Conservation (phyloP, 1,139 yeast genomes). For the Magnusiomyces sp. region DNA sequence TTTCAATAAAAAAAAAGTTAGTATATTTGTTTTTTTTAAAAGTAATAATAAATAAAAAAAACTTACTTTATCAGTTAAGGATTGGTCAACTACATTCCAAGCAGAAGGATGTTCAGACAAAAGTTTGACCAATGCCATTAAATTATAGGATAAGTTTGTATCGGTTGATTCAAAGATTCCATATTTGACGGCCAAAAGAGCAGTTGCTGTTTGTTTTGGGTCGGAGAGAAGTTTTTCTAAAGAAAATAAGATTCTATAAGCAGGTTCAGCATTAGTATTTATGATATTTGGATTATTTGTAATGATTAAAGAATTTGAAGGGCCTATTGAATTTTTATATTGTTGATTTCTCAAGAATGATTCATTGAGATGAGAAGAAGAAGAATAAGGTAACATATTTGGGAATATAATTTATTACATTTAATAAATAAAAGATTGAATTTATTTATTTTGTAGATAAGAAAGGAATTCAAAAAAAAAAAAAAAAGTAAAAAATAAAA, state of each 20-base stretch:
- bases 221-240: conserved; percentile 24
- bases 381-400: conserved; percentile 6
- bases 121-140: conserved; percentile 22
- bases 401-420: too few relatives aligned
- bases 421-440: too few relatives aligned
- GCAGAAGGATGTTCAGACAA: conserved; percentile 22
- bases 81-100: conserved; percentile 25
- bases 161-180: conserved; percentile 26
- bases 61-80: conserved; percentile 21
- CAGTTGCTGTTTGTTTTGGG: conserved; percentile 25
- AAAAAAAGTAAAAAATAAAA: background rate
- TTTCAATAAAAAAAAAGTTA: background rate
- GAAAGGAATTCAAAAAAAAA: too few relatives aligned
- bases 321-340: background rate
- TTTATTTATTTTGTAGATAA: background rate
- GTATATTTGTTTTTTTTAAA: background rate
- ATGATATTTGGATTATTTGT: background rate
- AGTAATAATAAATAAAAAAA: background rate
- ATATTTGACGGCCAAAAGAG: conserved; percentile 25
- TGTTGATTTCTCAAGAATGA: background rate
- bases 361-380: conserved; percentile 2
- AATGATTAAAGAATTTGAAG: background rate
- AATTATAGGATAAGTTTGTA: conserved; percentile 20
- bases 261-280: conserved; percentile 9
- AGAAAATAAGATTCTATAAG: conserved; percentile 7